Base-by-base conservation (phyloP, 176 grass and related monocot genomes). In the Phragmites australis region DNA sequence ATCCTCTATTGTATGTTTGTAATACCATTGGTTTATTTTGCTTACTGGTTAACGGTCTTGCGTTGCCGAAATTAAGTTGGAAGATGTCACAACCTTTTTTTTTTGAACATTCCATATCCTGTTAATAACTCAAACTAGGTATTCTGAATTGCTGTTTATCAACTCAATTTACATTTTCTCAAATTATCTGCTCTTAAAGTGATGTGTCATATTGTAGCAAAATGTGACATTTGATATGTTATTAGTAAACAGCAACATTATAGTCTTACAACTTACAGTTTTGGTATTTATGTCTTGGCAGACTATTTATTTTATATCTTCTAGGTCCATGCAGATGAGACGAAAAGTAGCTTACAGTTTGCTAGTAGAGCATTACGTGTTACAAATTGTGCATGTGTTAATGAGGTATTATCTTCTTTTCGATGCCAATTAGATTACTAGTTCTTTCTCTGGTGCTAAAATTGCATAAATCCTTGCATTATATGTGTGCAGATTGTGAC, bases 321-420 rank as follows among this genome's bases (percentile, higher is more conserved):
- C 48, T 78, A 97, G 92, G 69, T 92, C 56, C 94, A 97, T 75
- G 72, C 90, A 37, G 91, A 97, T 81, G 94, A 97, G 80, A 97
- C 94, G 43, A 97, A 97, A 89, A 97, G 90, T 72, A 97, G 89
- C 61, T 89, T 97, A 63, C 87, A 92, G 56, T 97, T 97, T 89
- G 89, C 94, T 27, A 94, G 91, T 66, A 92, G 85, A 90, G 94
- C 94, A 85, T 83, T 94, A 61, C 86, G 85, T 75, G 94, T 97
- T 60, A 94, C 91, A 72, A 97, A 97, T 51, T 97, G 90, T 82
- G 94, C 77, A 78, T 86, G 77, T 15, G 86, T 97, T 47, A 97
- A 97, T 78, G 94, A 97, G 94, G 94, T 97, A 74, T 48, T 46
- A 56, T 26, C 23, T 62, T 48, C 26, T 69, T 58, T 80, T 26